These are phyloP conservation scores for Alternaria triticimaculans DNA, from an alignment of 2,329 filamentous ascomycete species.

Conservation along the genomic window DNA sequence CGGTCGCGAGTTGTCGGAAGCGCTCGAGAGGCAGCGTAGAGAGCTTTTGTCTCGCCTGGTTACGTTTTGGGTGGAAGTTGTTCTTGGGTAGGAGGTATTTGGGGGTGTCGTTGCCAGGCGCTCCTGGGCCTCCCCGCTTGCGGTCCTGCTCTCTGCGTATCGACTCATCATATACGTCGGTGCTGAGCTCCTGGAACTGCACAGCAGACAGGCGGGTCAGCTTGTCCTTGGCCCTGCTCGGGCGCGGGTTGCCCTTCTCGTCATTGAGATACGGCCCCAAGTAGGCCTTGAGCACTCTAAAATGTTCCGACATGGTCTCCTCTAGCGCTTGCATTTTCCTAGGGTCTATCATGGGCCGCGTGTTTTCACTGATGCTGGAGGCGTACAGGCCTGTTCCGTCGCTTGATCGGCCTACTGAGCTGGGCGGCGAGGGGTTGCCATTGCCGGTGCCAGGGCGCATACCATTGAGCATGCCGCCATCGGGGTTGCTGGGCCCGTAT, in stretches of 20 bases:
- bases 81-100: conserved; percentile 81
- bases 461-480: conserved; percentile 61
- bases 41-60: conserved; percentile 95
- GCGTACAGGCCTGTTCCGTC: conserved; percentile 74
- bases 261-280: conserved; percentile 74
- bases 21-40: conserved; percentile 85
- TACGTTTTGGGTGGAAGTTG: conserved; percentile 94
- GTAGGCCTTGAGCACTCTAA: conserved; percentile 77
- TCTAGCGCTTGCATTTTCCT: conserved; percentile 67
- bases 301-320: conserved; percentile 79
- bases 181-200: conserved; percentile 97
- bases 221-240: conserved; percentile 94
- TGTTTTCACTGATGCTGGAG: conserved; percentile 53
- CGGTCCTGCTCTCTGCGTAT: conserved; percentile 78
- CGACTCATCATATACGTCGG: conserved; percentile 95
- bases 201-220: conserved; percentile 85
- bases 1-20: conserved; percentile 90
- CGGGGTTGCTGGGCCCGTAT: conserved; percentile 44
- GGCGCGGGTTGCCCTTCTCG: conserved; percentile 74
- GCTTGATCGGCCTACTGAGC: conserved; percentile 85
- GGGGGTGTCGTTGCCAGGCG: conserved; percentile 54
- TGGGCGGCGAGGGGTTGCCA: conserved; percentile 79
- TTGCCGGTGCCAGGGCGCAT: conserved; percentile 50
- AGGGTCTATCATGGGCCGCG: conserved; percentile 62
- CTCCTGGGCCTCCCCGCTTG: conserved; percentile 54